phyloP scores from a whole-genome alignment of 179 eudicot species.

The Drosera spatulata region DNA sequence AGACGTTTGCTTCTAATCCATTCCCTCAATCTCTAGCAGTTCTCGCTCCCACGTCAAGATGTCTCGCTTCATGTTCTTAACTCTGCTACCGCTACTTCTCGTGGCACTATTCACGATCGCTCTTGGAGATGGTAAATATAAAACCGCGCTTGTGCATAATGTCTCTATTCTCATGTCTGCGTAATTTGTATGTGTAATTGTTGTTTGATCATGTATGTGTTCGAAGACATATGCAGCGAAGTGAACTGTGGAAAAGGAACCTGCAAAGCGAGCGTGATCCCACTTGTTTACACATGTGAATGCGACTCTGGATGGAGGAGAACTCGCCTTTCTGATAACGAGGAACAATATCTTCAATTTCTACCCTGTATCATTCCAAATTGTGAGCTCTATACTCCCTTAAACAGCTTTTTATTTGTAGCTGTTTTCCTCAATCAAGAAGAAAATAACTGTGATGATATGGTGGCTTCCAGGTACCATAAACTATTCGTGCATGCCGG shows the following conservation, averaged over 20 bases:
- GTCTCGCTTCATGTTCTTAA: too few species aligned
- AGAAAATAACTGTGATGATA: not conserved
- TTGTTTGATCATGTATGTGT: too few species aligned
- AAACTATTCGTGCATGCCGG: slow-evolving; percentile 75
- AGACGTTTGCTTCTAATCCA: too few species aligned
- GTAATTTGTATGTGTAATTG: too few species aligned
- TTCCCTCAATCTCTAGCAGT: too few species aligned
- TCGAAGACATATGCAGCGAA: slow-evolving; percentile 16
- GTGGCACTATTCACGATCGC: too few species aligned
- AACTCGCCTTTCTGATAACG: slow-evolving; percentile 16
- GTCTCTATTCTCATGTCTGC: too few species aligned
- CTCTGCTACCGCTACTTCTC: too few species aligned
- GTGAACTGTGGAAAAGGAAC: slow-evolving; percentile 29
- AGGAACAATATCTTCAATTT: slow-evolving; percentile 28
- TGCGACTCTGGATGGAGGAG: slow-evolving; percentile 32
- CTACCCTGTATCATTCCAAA: slow-evolving; percentile 31
- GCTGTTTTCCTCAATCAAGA: not conserved
- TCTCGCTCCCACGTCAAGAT: too few species aligned
- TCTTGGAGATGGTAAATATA: too few species aligned
- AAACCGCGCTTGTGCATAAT: too few species aligned
- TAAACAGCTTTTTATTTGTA: not conserved
- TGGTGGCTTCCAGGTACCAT: slow-evolving; percentile 40
- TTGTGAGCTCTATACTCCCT: slow-evolving; percentile 11
- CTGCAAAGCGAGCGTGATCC: slow-evolving; percentile 20
- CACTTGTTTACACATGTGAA: slow-evolving; percentile 25